Conservation (phyloP, 139 green algal species). For the Raphidocelis subcapitata region DNA sequence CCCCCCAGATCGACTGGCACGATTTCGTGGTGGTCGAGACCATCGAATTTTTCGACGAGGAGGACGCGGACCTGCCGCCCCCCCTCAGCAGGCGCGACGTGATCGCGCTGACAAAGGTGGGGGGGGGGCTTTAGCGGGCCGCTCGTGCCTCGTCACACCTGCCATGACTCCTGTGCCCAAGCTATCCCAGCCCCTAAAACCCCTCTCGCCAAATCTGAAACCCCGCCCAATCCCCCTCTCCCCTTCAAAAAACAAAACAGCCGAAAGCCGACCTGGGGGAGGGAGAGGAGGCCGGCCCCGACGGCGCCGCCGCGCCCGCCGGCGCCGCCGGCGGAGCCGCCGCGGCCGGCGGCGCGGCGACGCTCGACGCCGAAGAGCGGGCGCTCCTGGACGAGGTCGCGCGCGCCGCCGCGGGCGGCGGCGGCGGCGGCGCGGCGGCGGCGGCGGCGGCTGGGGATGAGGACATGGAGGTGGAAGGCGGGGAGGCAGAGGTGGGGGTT, state of each 20-base stretch:
- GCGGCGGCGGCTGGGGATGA: constrained; percentile 6
- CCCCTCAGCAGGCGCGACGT: constrained; percentile 46
- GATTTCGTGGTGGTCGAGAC: constrained; percentile 98
- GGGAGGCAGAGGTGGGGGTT: constrained; percentile 3
- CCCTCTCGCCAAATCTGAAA: no score
- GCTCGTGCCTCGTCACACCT: no score
- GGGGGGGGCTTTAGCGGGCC: no score
- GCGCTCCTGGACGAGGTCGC: no score
- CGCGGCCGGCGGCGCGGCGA: not conserved
- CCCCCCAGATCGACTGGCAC: constrained; percentile 67
- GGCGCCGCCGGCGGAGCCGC: not conserved
- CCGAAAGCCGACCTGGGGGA: constrained; percentile 29
- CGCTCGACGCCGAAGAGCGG: no score
- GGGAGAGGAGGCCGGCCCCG: constrained; percentile 2
- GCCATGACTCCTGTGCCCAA: no score
- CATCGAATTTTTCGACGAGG: constrained; percentile 92
- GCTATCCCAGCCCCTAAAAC: no score
- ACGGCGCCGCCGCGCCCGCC: not conserved
- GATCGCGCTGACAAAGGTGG: no score
- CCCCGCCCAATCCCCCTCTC: no score
- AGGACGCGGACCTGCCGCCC: constrained; percentile 88
- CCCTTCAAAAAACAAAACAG: no score
- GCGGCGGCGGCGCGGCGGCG: not conserved
- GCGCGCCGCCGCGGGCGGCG: no score
- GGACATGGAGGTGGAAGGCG: constrained; percentile 7